Percentiles rank a stretch among this genome's conserved stretches.
These are phyloP conservation scores for Flaveria floridana DNA, from an alignment of 140 eudicot genomes.

Conservation along the genomic window DNA sequence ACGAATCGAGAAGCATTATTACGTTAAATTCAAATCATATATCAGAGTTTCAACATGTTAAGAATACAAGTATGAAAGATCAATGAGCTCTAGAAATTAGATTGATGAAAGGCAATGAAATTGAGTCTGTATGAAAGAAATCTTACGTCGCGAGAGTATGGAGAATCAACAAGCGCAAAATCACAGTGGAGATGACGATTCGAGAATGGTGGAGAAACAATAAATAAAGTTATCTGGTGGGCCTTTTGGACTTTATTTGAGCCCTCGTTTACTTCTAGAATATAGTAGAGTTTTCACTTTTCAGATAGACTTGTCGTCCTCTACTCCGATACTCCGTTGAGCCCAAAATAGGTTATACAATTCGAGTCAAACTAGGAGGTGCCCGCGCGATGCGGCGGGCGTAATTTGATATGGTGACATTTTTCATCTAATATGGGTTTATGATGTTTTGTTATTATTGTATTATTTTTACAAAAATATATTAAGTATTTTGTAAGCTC, in stretches of 20 bases:
- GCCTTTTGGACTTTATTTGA: slow-evolving; percentile 1
- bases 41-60: not conserved
- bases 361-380: no score
- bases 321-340: no score
- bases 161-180: slow-evolving; percentile 15
- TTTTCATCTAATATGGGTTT: no score
- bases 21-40: not conserved
- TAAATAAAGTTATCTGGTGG: slow-evolving; percentile 1
- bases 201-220: slow-evolving; percentile 33
- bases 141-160: slow-evolving; percentile 3
- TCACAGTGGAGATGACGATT: slow-evolving; percentile 16
- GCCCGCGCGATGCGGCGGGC: no score
- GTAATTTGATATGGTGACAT: no score
- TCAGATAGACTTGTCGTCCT: no score
- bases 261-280: not conserved
- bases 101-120: not conserved
- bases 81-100: not conserved
- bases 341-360: no score
- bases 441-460: no score
- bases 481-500: no score
- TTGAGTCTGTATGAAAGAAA: not conserved
- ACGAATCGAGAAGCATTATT: not conserved
- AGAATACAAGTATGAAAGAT: not conserved
- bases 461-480: no score
- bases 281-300: no score